Evolutionary conservation across 208 protist genomes (phyloP).

Genomic region (Plasmodiophora brassicae): DNA sequence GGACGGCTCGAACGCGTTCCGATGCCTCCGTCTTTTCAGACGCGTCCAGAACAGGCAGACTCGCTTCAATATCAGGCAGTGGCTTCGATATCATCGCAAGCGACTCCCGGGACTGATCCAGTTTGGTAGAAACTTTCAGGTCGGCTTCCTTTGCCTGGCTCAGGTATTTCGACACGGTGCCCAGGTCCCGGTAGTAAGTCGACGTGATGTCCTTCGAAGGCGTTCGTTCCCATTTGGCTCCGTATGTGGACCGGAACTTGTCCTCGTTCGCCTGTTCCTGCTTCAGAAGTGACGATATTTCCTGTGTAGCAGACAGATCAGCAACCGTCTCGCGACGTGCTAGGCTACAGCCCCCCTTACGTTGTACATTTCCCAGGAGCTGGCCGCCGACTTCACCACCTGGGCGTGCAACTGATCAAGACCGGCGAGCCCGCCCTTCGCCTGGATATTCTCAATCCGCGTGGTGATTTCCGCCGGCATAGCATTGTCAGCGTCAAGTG

Average conservation of each 20-base stretch:
- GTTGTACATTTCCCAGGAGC: too few relatives aligned
- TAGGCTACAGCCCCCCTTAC: too few relatives aligned
- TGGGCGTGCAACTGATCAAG: neutral
- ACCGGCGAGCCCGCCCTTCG: neutral
- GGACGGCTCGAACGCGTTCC: neutral
- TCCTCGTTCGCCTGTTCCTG: slow-evolving; percentile 21
- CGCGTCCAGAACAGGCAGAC: neutral
- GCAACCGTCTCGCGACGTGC: too few relatives aligned
- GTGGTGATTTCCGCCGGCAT: neutral
- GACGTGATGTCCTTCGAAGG: neutral
- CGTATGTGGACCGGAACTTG: neutral
- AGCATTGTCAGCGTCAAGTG: neutral
- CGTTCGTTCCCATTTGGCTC: neutral
- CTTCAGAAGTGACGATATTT: neutral
- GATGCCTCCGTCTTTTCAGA: neutral
- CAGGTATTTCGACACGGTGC: neutral
- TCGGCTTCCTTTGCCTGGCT: neutral
- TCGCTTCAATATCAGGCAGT: neutral
- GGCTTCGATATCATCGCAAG: neutral
- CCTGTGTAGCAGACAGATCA: neutral
- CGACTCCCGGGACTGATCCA: neutral
- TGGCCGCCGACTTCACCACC: neutral
- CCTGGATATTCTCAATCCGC: neutral
- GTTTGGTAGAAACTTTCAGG: neutral
- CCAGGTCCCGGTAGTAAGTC: neutral